phyloP scores from a whole-genome alignment of 2,329 filamentous ascomycete species.

The Metarhizium robertsii region DNA sequence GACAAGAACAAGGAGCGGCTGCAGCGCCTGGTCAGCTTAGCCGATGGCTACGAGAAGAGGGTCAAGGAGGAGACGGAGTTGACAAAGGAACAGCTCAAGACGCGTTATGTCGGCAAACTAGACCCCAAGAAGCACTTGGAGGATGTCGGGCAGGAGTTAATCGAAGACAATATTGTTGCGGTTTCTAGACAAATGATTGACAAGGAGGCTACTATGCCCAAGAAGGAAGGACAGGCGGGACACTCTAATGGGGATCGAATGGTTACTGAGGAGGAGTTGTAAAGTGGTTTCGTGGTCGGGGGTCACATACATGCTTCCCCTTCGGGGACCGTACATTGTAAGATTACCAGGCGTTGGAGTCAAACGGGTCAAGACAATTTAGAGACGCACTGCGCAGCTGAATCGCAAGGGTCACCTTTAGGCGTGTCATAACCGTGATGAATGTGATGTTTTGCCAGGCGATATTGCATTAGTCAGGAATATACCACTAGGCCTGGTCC shows the following conservation, averaged over 20 bases:
- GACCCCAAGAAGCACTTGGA: constrained; percentile 99
- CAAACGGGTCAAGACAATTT: constrained; percentile 17
- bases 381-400: constrained; percentile 10
- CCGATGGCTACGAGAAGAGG: constrained; percentile 96
- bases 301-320: constrained; percentile 10
- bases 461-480: no score
- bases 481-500: no score
- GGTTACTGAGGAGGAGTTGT: constrained; percentile 56
- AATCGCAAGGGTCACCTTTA: constrained; percentile 8
- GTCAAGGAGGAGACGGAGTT: constrained; percentile 98
- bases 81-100: constrained; percentile 96
- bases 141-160: constrained; percentile 89
- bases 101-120: constrained; percentile 95
- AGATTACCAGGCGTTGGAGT: constrained; percentile 22
- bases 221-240: constrained; percentile 49
- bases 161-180: constrained; percentile 98
- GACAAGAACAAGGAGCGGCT: constrained; percentile 80
- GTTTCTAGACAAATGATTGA: constrained; percentile 99
- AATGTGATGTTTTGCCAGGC: neutral
- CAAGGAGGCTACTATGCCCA: constrained; percentile 91
- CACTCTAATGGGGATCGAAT: constrained; percentile 50
- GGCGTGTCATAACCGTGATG: neutral
- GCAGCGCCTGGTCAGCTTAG: constrained; percentile 76
- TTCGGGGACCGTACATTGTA: constrained; percentile 17
- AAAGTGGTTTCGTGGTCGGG: neutral